Evolutionary conservation across 1,284 basidiomycete genomes (phyloP), one percentile per base, ranked within the genome.

Genomic region (Rhodotorula sp.): DNA sequence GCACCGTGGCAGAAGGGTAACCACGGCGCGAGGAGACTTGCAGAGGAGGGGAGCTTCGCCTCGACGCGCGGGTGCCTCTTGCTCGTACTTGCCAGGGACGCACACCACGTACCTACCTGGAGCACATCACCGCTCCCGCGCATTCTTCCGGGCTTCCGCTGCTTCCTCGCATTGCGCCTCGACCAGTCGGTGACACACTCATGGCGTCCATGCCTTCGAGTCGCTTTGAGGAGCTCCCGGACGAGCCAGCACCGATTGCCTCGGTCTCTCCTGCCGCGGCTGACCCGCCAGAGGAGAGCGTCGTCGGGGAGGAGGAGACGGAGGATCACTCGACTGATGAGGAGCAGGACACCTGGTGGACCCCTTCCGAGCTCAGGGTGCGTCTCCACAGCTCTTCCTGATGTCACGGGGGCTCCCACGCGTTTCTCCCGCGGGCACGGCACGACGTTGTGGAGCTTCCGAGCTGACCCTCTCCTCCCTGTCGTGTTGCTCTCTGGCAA

Each of bases 261-360:
- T 19, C 48, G 2, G 9, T 15, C 13, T 21, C 21, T 27, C 10
- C n/a, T 3, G 8, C 19, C 0, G 17, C 37, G 1, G 15, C 32
- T n/a, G 0, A 25, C 15, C 41, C 6, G 21, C 22, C 39, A 4
- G 15, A 56, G 12, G 17, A 6, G 27, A 3, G 4, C 34, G 9
- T 10, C 48, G 25, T 13, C 8, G 29, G 9, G 22, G 17, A 32
- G 29, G 29, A 21, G 13, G 36, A 36, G 17, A 2, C 37, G n/a
- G 3, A 2, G 12, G 54, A 62, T 27, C 55, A 37, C 2, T 15
- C 22, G 19, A 32, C 32, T 25, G 66, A 55, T 17, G 48, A 61
- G 10, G 61, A 53, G 46, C 67, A 64, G 4, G 55, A 54, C 7
- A 60, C 64, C 3, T 67, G 64, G 65, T 75, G 73, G 73, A 72